A percentile compares a stretch with the other conserved stretches of the same genome.
These are phyloP conservation scores for Mycena metata DNA, from an alignment of 768 basidiomycete species.

Conservation along the genomic window DNA sequence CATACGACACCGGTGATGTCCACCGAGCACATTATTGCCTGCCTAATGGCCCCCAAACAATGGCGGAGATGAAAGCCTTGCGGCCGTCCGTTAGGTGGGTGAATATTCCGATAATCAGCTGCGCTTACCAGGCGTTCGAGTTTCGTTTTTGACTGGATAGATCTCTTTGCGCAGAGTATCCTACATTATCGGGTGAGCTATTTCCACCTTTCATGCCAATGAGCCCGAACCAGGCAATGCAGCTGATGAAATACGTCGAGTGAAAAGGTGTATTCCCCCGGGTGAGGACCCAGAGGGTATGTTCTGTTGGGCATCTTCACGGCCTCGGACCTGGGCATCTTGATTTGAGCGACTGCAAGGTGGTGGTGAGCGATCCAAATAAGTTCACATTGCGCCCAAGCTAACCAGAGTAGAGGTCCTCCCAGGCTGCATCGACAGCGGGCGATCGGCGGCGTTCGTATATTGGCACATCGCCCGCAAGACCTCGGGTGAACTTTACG, in stretches of 20 bases:
- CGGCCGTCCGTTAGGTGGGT: too few relatives aligned
- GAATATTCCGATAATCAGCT: too few relatives aligned
- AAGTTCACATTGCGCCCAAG: not conserved
- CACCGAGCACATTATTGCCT: conserved; percentile 42
- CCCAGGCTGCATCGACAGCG: conserved; percentile 45
- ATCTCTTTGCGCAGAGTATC: conserved; percentile 42
- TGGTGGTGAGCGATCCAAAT: not conserved
- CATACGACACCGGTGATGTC: conserved; percentile 40
- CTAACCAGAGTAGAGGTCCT: conserved; percentile 42
- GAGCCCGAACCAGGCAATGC: conserved; percentile 45
- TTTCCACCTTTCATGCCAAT: not conserved
- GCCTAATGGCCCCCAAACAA: conserved; percentile 42
- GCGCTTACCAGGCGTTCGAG: conserved; percentile 19
- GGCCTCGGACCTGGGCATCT: conserved; percentile 41
- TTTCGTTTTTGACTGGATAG: conserved; percentile 40
- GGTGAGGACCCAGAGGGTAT: conserved; percentile 41
- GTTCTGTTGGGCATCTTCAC: conserved; percentile 41
- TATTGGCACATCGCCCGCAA: conserved; percentile 29
- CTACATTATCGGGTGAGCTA: not conserved
- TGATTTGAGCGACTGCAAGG: conserved; percentile 32
- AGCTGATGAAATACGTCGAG: conserved; percentile 48
- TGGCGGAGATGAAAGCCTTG: conserved; percentile 26
- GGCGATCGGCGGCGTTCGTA: conserved; percentile 22
- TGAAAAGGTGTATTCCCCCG: conserved; percentile 41
- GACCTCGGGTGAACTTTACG: conserved; percentile 41